These are phyloP conservation scores for Dothidotthia symphoricarpi DNA, from an alignment of 2,329 filamentous ascomycete genomes.

Conservation along the genomic window DNA sequence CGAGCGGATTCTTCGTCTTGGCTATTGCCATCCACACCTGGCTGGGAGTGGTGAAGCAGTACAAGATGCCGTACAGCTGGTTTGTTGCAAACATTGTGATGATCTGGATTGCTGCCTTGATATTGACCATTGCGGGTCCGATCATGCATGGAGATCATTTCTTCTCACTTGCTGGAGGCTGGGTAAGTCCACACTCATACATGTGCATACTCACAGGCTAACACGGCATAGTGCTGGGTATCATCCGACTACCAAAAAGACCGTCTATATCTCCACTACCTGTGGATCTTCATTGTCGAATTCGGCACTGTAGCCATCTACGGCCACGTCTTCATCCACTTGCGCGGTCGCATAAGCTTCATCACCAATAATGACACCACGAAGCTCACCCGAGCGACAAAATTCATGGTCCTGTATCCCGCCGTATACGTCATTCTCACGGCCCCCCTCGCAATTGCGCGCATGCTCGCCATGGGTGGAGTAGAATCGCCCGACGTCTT, in stretches of 20 bases:
- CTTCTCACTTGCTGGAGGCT: conserved; percentile 52
- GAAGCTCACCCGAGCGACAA: conserved; percentile 44
- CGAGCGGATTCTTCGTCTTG: conserved; percentile 54
- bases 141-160: conserved; percentile 44
- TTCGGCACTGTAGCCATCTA: conserved; percentile 54
- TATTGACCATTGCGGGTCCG: conserved; percentile 51
- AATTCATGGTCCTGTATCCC: conserved; percentile 63
- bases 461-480: conserved; percentile 42
- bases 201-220: conserved; percentile 2
- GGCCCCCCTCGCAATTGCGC: conserved; percentile 57
- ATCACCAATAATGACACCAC: conserved; percentile 37
- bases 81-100: conserved; percentile 47
- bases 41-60: conserved; percentile 49
- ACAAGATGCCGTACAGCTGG: conserved; percentile 46
- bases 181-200: conserved; percentile 42
- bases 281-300: conserved; percentile 56
- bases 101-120: conserved; percentile 48
- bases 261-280: conserved; percentile 53
- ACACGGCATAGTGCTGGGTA: conserved; percentile 50
- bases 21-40: conserved; percentile 57
- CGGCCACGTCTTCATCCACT: conserved; percentile 49
- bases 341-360: conserved; percentile 46
- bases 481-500: conserved; percentile 48
- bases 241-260: conserved; percentile 45
- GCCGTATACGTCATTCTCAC: conserved; percentile 66